Percentiles rank a stretch among this genome's conserved stretches.
Evolutionary conservation across 2,329 filamentous ascomycete genomes (phyloP).

Genomic region (Dactylellina drechsleri): DNA sequence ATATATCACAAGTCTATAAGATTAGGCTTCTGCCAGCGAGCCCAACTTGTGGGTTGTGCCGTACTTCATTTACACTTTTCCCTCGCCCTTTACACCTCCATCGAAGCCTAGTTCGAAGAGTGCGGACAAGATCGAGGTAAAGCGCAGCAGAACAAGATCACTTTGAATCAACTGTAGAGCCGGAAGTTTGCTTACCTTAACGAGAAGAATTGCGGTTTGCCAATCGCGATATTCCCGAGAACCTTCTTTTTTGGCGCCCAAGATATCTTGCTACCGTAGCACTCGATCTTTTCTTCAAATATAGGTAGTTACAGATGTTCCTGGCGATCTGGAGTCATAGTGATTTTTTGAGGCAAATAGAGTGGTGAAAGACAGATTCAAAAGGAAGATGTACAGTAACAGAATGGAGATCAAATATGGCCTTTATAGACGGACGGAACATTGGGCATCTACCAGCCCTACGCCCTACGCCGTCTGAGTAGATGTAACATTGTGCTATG

Average conservation of each 20-base stretch:
- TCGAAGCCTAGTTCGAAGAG: background rate
- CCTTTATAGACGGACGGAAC: background rate
- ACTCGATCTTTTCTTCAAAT: background rate
- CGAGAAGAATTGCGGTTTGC: constrained; percentile 11
- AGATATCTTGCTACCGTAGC: background rate
- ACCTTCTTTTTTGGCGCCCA: no score
- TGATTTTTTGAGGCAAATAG: background rate
- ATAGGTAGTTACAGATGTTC: background rate
- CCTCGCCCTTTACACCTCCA: background rate
- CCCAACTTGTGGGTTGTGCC: constrained; percentile 11
- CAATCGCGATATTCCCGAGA: background rate
- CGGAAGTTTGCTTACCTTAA: constrained; percentile 25
- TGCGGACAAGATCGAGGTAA: constrained; percentile 15
- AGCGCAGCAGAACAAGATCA: constrained; percentile 30
- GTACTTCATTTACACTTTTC: constrained; percentile 41
- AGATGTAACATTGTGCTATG: background rate
- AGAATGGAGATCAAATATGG: background rate
- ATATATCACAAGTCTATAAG: constrained; percentile 18
- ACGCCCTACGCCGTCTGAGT: constrained; percentile 11
- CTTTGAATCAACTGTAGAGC: constrained; percentile 25
- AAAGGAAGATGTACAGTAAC: background rate
- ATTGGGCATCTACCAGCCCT: constrained; percentile 9
- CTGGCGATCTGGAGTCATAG: background rate
- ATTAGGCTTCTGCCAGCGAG: constrained; percentile 15
- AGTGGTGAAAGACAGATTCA: background rate